phyloP scores from a whole-genome alignment of 495 filamentous ascomycete genomes.

The Tuber brumale region DNA sequence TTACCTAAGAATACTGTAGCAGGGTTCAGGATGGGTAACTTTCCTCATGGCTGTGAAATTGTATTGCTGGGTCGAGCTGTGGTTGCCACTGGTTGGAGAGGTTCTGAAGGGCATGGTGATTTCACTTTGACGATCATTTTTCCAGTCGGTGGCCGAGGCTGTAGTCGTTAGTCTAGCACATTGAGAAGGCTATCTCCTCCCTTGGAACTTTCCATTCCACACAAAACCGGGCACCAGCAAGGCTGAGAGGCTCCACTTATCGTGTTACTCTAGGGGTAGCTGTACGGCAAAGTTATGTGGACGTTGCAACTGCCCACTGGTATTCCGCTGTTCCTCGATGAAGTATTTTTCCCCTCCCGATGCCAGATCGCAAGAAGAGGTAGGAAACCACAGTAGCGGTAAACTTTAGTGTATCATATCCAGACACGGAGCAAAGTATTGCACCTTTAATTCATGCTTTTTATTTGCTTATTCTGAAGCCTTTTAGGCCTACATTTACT shows the following conservation, averaged over 20 bases:
- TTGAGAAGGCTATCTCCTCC: neutral
- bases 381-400: neutral
- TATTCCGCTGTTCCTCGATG: neutral
- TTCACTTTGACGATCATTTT: conserved; percentile 25
- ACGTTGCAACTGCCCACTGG: neutral
- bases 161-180: neutral
- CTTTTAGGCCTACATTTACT: neutral
- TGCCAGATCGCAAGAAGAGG: neutral
- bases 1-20: neutral
- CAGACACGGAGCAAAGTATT: neutral
- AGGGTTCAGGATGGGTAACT: neutral
- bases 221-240: neutral
- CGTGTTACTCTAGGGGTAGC: neutral
- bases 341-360: neutral
- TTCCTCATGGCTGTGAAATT: neutral
- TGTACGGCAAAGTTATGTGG: neutral
- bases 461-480: neutral
- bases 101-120: conserved; percentile 1
- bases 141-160: neutral
- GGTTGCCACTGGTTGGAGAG: neutral
- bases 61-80: too few relatives aligned
- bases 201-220: neutral
- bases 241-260: neutral
- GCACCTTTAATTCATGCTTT: neutral
- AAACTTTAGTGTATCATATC: neutral